Evolutionary conservation across 2,329 filamentous ascomycete genomes (phyloP), one percentile per base, ranked within the genome.

Genomic region (Pseudopyricularia javanii): DNA sequence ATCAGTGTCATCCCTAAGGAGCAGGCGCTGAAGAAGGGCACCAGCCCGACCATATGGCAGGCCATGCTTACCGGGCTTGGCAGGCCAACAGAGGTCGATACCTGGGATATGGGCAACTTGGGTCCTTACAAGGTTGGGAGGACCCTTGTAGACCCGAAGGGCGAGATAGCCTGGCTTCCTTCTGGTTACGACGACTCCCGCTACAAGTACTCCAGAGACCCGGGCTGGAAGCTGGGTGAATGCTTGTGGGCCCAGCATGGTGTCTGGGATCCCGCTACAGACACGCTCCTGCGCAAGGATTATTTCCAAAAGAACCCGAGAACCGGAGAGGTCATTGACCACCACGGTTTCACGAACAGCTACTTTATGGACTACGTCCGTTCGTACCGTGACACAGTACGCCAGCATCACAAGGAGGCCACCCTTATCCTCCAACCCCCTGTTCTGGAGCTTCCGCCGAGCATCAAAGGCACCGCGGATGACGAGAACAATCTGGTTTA

Each of bases 171-270:
- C 1, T 98, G 93, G 93, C 69, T 98, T 24, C 82, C 88, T 2
- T 72, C 73, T n/a, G 83, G 82, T 54, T 89, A 91, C 64, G 86
- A 95, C 61, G 93, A 98, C 59, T 83, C 80, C 12, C 80, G 82
- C 57, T 98, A 98, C 65, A 88, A 88, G 34, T 98, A 88, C 83
- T 90, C 86, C 64, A 81, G 93, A 58, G 88, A 95, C 62, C 78
- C 86, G 0, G 84, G 76, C 7, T 98, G 93, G 93, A 91, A 85
- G 65, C 71, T 98, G 17, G 93, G 93, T n/a, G 82, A 94, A 67
- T 97, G 93, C 62, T 67, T 98, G 40, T 98, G 93, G 93, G 91
- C 93, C 3, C 91, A 96, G 63, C 91, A 98, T 66, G 91, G 91
- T 1, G 82, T 98, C 6, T 98, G 93, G 93, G 89, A 98, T 63